Evolutionary conservation across 306 rosid genomes (phyloP), one percentile per base, ranked within the genome.

Genomic region (Medicago arabica): DNA sequence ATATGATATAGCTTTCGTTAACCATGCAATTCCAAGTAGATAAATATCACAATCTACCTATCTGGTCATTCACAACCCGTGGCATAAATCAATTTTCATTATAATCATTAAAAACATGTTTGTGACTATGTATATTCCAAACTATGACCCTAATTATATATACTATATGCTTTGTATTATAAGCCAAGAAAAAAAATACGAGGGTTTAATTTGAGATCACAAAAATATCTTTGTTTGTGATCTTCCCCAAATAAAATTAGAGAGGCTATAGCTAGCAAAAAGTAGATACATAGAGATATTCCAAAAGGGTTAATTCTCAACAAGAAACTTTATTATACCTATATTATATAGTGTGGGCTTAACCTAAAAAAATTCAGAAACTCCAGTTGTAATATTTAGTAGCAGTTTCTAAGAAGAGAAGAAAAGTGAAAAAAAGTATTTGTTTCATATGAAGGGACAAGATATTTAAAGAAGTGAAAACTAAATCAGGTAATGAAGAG

Each of bases 401-500:
- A 34, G 68, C 18, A 49, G 67, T 73, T 59, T 63, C 5, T 25
- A 58, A 13, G 40, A 57, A 75, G 71, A 46, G 69, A 23, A 74
- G 34, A n/a, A 2, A 40, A 65, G 18, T 17, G 69, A 0, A 12
- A 67, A 67, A 40, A 47, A 47, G 23, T 69, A 71, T 60, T 76
- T 61, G 57, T 76, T 71, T 72, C 55, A n/a, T 39, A 67, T 36
- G 62, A 68, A 62, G 81, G 53, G 85, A 82, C 78, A 73, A 60
- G 55, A 58, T 31, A 59, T 74, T 81, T 15, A 61, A 78, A 47
- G 82, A 53, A 13, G 46, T 50, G 77, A 72, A 68, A 80, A 76
- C 77, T 57, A 66, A 85, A 69, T 74, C 69, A 76, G 83, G 83
- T 80, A 65, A 71, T 34, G 46, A 69, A 74, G 47, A 66, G 75